phyloP scores from a whole-genome alignment of 345 rosid genomes.

The Camelina sativa region DNA sequence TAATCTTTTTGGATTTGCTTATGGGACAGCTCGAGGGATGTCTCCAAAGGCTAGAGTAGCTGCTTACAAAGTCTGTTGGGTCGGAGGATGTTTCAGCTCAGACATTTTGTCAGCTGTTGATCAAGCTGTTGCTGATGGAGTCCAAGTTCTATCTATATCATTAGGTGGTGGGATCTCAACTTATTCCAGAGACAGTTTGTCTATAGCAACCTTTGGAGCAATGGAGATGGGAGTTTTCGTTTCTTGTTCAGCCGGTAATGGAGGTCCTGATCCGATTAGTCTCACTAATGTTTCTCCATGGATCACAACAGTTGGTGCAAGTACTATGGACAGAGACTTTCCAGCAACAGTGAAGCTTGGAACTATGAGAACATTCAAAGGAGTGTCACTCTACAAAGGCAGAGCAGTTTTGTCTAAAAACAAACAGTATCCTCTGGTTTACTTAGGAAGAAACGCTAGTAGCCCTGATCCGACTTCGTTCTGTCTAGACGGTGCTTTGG shows the following conservation, averaged over 20 bases:
- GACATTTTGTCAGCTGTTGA: constrained; percentile 80
- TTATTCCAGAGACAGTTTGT: constrained; percentile 59
- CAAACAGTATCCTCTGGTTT: constrained; percentile 66
- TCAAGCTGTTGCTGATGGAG: constrained; percentile 78
- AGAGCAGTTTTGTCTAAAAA: constrained; percentile 36
- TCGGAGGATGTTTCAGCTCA: constrained; percentile 72
- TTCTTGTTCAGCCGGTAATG: constrained; percentile 77
- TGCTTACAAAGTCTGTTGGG: constrained; percentile 81
- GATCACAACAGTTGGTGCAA: constrained; percentile 83
- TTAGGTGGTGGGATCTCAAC: constrained; percentile 80
- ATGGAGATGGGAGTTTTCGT: constrained; percentile 87
- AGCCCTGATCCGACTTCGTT: constrained; percentile 60
- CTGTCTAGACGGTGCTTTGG: constrained; percentile 65
- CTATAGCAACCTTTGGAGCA: constrained; percentile 81
- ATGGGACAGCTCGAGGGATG: constrained; percentile 82
- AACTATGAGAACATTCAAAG: constrained; percentile 44
- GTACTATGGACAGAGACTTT: constrained; percentile 78
- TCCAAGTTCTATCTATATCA: constrained; percentile 69
- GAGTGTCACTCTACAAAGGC: constrained; percentile 75
- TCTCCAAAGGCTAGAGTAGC: constrained; percentile 78
- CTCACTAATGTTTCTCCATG: constrained; percentile 82
- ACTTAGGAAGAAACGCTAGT: constrained; percentile 59
- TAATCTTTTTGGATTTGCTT: constrained; percentile 69
- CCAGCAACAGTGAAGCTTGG: constrained; percentile 68
- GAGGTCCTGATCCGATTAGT: constrained; percentile 69